Conservation (phyloP, 768 basidiomycete genomes). For the Psilocybe subaeruginosa region DNA sequence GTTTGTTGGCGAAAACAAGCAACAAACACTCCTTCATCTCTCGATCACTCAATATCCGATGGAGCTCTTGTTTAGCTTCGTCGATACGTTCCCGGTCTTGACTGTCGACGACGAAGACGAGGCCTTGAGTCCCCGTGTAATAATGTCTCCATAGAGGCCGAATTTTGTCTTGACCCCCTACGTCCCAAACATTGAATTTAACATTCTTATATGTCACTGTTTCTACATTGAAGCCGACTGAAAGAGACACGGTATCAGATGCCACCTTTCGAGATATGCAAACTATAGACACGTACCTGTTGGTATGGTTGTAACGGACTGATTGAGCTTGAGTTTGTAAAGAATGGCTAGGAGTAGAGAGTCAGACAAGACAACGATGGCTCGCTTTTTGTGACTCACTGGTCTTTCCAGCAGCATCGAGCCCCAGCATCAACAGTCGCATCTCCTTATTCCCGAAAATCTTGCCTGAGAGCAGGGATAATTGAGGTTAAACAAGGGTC, state of each 20-base stretch:
- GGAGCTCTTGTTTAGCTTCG: constrained; percentile 94
- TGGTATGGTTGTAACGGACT: constrained; percentile 98
- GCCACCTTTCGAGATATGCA: not conserved
- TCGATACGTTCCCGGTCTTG: constrained; percentile 95
- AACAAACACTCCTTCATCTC: constrained; percentile 98
- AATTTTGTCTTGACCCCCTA: constrained; percentile 99
- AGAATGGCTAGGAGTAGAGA: constrained; percentile 73
- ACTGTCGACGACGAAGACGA: constrained; percentile 98
- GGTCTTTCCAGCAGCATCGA: constrained; percentile 98
- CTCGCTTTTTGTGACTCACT: constrained; percentile 55
- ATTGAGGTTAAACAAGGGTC: constrained; percentile 14
- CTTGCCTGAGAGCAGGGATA: constrained; percentile 56
- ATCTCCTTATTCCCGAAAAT: constrained; percentile 99
- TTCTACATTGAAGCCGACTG: constrained; percentile 98
- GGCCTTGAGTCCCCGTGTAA: constrained; percentile 97
- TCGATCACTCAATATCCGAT: constrained; percentile 92
- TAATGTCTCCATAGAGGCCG: constrained; percentile 98
- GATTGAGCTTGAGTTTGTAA: constrained; percentile 98
- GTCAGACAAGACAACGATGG: not conserved
- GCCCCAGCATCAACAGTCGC: constrained; percentile 94
- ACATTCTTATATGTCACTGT: constrained; percentile 99
- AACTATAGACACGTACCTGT: constrained; percentile 62
- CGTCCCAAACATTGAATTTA: constrained; percentile 95
- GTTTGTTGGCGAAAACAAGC: constrained; percentile 99
- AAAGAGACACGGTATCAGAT: constrained; percentile 7